phyloP scores from a whole-genome alignment of 495 filamentous ascomycete species.

The Gamarada debralockiae region DNA sequence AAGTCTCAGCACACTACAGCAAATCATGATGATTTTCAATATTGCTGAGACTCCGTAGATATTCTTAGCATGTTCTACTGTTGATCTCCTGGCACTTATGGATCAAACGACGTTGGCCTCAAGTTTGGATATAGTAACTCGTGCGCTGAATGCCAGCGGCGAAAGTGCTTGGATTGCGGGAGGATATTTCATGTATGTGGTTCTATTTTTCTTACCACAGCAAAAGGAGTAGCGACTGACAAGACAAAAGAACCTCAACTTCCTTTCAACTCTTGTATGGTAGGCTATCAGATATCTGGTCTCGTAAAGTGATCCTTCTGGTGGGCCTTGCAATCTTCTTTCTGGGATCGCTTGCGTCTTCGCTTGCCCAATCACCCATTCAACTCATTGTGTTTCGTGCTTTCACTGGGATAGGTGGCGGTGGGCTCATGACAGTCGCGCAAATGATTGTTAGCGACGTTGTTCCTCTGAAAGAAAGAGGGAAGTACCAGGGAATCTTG shows the following conservation, averaged over 20 bases:
- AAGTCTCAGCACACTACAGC: too few relatives aligned
- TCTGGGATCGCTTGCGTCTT: constrained; percentile 48
- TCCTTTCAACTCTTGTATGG: constrained; percentile 54
- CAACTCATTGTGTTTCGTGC: constrained; percentile 53
- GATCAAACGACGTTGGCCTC: constrained; percentile 52
- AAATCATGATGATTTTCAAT: too few relatives aligned
- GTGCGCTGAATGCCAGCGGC: constrained; percentile 40
- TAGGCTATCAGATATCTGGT: constrained; percentile 54
- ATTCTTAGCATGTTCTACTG: constrained; percentile 52
- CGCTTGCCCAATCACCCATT: constrained; percentile 45
- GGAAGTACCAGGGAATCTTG: constrained; percentile 57
- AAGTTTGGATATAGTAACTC: constrained; percentile 47
- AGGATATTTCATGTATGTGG: constrained; percentile 47
- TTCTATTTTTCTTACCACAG: neutral
- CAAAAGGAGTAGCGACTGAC: too few relatives aligned
- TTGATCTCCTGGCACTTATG: constrained; percentile 50
- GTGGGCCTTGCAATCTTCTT: constrained; percentile 49
- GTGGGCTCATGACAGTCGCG: constrained; percentile 51
- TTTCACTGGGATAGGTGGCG: constrained; percentile 52
- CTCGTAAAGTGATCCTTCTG: constrained; percentile 50
- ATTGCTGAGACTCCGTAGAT: too few relatives aligned
- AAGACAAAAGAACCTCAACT: constrained; percentile 40
- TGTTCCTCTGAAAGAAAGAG: constrained; percentile 49
- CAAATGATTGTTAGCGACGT: constrained; percentile 53
- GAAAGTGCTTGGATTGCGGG: constrained; percentile 52